These are phyloP conservation scores for Fusarium miscanthi DNA, from an alignment of 2,329 filamentous ascomycete species.

Conservation along the genomic window DNA sequence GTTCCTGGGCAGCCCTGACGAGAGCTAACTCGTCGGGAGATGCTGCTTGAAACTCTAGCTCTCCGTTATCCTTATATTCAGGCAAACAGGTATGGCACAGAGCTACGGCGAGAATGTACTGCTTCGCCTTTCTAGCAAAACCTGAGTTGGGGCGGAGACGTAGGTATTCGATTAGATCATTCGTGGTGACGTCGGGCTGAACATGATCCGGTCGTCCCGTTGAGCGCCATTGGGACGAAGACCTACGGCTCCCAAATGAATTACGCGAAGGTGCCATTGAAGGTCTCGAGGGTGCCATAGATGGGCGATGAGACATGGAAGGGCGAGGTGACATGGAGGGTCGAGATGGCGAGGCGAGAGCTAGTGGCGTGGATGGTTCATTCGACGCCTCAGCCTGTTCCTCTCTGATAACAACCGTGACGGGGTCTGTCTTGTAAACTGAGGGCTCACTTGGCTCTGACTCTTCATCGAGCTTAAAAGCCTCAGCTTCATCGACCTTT, in stretches of 20 bases:
- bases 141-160: slow-evolving; percentile 77
- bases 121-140: slow-evolving; percentile 81
- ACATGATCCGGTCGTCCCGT: slow-evolving; percentile 60
- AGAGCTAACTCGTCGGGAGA: slow-evolving; percentile 92
- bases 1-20: slow-evolving; percentile 84
- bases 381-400: slow-evolving; percentile 32
- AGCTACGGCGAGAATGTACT: slow-evolving; percentile 86
- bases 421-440: slow-evolving; percentile 44
- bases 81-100: slow-evolving; percentile 93
- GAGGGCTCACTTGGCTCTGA: slow-evolving; percentile 43
- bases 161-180: slow-evolving; percentile 82
- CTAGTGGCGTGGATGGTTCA: slow-evolving; percentile 16
- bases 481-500: slow-evolving; percentile 41
- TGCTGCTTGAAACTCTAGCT: slow-evolving; percentile 85
- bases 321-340: slow-evolving; percentile 45
- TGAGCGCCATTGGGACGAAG: slow-evolving; percentile 63
- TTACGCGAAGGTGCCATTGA: slow-evolving; percentile 46
- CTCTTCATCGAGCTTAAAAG: slow-evolving; percentile 31
- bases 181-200: slow-evolving; percentile 72
- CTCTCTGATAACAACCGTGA: slow-evolving; percentile 48
- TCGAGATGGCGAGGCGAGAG: slow-evolving; percentile 46
- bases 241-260: slow-evolving; percentile 52
- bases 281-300: slow-evolving; percentile 43
- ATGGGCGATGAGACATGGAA: slow-evolving; percentile 40
- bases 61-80: slow-evolving; percentile 74